Percentiles rank a stretch among this genome's conserved stretches.
These are phyloP conservation scores for Tulasnella sp. DNA, from an alignment of 768 basidiomycete genomes.

Conservation along the genomic window DNA sequence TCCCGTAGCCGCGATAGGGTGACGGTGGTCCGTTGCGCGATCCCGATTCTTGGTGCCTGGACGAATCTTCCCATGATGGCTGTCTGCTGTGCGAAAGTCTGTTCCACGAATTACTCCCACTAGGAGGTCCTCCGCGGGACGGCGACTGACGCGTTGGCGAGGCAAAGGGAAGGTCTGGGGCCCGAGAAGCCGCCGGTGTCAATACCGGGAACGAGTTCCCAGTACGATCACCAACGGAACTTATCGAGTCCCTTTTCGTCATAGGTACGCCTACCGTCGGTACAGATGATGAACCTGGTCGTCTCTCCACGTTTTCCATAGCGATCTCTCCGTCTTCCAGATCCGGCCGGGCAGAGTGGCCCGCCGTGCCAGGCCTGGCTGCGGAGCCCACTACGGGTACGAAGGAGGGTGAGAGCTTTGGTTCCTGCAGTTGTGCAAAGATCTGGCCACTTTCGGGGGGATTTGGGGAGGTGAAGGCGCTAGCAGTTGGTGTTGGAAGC, in stretches of 20 bases:
- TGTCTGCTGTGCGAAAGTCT: not conserved
- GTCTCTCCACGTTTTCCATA: not conserved
- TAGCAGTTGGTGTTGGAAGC: not conserved
- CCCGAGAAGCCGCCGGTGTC: not conserved
- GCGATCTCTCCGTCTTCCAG: not conserved
- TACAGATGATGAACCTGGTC: not conserved
- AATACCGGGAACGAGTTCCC: not conserved
- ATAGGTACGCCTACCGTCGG: not conserved
- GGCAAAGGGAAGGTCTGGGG: not conserved
- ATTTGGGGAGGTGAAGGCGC: not conserved
- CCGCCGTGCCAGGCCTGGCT: not conserved
- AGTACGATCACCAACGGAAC: not conserved
- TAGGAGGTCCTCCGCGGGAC: not conserved
- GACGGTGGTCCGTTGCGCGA: not conserved
- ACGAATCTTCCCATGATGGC: not conserved
- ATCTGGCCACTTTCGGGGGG: not conserved
- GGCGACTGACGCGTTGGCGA: not conserved
- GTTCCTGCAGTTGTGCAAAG: not conserved
- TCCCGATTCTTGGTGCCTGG: not conserved
- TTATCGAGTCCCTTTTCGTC: not conserved
- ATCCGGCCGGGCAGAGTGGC: not conserved
- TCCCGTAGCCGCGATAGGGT: not conserved
- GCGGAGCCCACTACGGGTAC: not conserved
- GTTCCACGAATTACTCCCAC: not conserved
- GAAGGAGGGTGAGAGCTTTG: not conserved